A percentile compares a stretch with the other conserved stretches of the same genome.
Conservation (phyloP, 345 rosid species). For the Hibiscus tridactylites region DNA sequence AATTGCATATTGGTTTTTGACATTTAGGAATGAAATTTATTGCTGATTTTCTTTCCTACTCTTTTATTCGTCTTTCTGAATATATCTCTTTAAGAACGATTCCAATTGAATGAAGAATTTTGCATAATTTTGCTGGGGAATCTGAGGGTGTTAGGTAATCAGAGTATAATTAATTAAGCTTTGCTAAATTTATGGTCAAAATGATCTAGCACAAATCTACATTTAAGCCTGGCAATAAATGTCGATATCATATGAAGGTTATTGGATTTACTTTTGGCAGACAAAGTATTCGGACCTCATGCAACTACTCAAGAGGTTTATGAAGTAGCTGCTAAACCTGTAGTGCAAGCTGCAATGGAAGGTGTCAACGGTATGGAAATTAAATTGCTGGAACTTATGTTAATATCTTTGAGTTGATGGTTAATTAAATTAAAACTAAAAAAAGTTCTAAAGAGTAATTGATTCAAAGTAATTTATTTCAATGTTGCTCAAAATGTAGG, state of each 20-base stretch:
- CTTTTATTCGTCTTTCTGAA: conserved; percentile 15
- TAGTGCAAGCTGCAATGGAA: conserved; percentile 95
- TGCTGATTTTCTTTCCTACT: background rate
- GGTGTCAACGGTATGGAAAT: conserved; percentile 84
- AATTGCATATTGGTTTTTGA: conserved; percentile 9
- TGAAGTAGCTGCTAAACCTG: conserved; percentile 92
- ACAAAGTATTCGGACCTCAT: conserved; percentile 85
- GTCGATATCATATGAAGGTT: background rate
- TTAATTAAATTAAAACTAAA: background rate
- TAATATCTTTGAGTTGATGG: background rate
- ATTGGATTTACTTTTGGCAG: conserved; percentile 38
- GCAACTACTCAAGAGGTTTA: conserved; percentile 75
- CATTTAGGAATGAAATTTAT: background rate
- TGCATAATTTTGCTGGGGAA: background rate
- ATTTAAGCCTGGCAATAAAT: background rate
- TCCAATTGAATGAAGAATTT: background rate
- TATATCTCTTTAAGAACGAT: conserved; percentile 15
- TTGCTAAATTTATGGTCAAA: background rate
- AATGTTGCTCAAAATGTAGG: background rate
- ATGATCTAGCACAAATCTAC: background rate
- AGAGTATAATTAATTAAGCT: background rate
- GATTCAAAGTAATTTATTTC: background rate
- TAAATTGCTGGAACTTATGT: background rate
- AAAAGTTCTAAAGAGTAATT: background rate
- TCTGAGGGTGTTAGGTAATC: background rate